These are phyloP conservation scores for Phytophthora melonis DNA, from an alignment of 352 stramenopile species.

Conservation along the genomic window DNA sequence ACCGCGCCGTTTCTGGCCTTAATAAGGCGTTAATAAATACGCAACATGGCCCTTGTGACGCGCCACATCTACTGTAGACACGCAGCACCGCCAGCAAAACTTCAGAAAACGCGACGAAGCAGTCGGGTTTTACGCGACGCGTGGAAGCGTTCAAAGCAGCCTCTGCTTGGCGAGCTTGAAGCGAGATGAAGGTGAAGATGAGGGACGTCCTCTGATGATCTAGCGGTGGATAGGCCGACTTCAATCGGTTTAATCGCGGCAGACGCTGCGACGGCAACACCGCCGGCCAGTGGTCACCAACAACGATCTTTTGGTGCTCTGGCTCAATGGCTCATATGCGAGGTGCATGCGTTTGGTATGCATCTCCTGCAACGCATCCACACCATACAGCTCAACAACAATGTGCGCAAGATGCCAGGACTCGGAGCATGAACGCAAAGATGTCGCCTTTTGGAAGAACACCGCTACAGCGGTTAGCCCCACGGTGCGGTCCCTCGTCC, in stretches of 20 bases:
- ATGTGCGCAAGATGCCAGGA: background rate
- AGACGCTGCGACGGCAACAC: background rate
- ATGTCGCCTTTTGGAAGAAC: too few species aligned
- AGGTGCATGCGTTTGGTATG: background rate
- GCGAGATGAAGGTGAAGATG: background rate
- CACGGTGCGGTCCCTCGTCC: background rate
- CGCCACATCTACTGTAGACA: constrained; percentile 18
- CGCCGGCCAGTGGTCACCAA: background rate
- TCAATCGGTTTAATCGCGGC: background rate
- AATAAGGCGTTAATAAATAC: background rate
- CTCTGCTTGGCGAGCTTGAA: background rate
- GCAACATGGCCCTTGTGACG: background rate
- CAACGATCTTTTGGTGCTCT: background rate
- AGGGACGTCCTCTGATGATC: background rate
- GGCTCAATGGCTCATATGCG: too few species aligned
- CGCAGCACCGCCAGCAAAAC: constrained; percentile 31
- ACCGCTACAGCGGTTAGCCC: background rate
- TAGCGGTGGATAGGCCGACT: background rate
- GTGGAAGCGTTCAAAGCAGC: background rate
- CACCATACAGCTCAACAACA: background rate
- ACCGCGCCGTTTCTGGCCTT: background rate
- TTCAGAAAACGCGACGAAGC: constrained; percentile 29
- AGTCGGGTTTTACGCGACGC: background rate
- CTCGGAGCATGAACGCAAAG: too few species aligned
- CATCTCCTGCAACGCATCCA: background rate